These are phyloP conservation scores for Rhynchospora tenuis DNA, from an alignment of 176 grass and related monocot genomes.

Conservation along the genomic window DNA sequence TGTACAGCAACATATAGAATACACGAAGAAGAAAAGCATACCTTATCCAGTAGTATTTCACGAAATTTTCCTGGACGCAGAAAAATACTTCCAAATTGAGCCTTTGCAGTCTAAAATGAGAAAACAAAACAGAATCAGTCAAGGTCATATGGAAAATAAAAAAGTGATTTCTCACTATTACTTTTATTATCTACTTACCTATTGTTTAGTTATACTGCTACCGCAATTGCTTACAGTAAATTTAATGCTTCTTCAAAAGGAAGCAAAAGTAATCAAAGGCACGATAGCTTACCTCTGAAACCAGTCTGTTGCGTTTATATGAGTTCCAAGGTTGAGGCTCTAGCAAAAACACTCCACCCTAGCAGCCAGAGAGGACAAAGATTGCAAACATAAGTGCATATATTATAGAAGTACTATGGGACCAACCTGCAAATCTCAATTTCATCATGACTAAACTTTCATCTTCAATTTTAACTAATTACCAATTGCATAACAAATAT, in stretches of 20 bases:
- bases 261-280: not conserved
- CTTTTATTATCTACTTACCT: not conserved
- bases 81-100: slow-evolving; percentile 46
- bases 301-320: slow-evolving; percentile 64
- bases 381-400: not conserved
- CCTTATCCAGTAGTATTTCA: slow-evolving; percentile 95
- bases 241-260: not conserved
- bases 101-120: slow-evolving; percentile 54
- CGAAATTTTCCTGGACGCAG: slow-evolving; percentile 60
- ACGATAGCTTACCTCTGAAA: slow-evolving; percentile 57
- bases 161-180: not conserved
- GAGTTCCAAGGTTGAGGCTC: slow-evolving; percentile 95
- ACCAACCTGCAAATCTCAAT: not conserved
- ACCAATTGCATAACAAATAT: not conserved
- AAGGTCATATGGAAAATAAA: not conserved
- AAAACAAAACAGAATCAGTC: not conserved
- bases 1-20: not conserved
- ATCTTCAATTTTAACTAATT: not conserved
- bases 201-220: not conserved
- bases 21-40: slow-evolving; percentile 25
- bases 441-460: not conserved
- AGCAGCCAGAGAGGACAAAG: slow-evolving; percentile 19
- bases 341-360: slow-evolving; percentile 87
- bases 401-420: not conserved
- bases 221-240: not conserved